Evolutionary conservation across 1,139 yeast species (phyloP).

Genomic region (Nakaseomyces nivariensis): DNA sequence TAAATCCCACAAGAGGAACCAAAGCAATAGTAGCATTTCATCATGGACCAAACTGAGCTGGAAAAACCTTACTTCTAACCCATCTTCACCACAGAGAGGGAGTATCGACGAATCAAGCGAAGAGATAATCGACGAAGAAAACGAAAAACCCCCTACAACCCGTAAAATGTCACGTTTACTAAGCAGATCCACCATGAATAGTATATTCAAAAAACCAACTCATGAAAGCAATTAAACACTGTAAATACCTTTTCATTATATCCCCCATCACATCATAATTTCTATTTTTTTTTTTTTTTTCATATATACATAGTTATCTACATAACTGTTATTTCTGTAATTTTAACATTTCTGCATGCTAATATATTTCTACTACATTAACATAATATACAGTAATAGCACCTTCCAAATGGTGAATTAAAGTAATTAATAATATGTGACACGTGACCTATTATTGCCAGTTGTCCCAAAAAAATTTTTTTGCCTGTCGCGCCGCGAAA

Average conservation of each 20-base stretch:
- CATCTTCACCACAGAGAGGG: constrained; percentile 1
- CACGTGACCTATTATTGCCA: no score
- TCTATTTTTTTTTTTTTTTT: neutral
- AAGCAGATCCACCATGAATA: constrained; percentile 23
- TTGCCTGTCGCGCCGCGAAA: no score
- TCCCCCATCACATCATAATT: neutral
- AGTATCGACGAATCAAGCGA: neutral
- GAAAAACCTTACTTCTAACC: constrained; percentile 1
- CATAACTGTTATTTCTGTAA: no score
- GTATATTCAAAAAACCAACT: constrained; percentile 19
- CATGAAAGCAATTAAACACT: constrained; percentile 11
- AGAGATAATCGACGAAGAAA: constrained; percentile 10
- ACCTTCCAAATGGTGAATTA: no score
- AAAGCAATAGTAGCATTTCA: constrained; percentile 14
- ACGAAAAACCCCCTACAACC: constrained; percentile 8
- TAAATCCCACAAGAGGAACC: constrained; percentile 13
- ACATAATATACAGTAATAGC: no score
- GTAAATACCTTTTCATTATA: neutral
- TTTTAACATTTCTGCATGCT: no score
- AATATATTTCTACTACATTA: no score
- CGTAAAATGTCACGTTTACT: constrained; percentile 22
- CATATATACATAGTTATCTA: neutral
- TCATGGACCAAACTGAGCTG: constrained; percentile 7
- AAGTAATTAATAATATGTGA: no score
- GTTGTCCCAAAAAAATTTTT: no score